A percentile compares a stretch with the other conserved stretches of the same genome.
Conservation (phyloP, 73 alveolate species). For the Chromera velia region DNA sequence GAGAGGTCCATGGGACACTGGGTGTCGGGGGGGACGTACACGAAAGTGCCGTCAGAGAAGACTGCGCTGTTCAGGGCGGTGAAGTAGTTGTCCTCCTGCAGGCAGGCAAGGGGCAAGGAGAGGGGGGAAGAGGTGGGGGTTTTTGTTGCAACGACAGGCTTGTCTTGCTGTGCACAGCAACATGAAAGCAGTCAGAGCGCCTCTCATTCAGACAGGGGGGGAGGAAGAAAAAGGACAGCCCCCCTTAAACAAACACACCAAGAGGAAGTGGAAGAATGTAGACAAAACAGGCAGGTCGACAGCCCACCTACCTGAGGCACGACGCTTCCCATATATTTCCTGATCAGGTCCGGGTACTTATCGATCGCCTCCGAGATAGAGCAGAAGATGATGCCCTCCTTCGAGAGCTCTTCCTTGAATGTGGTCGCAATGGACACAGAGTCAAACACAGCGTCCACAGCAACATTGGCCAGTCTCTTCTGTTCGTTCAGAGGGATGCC, state of each 20-base stretch:
- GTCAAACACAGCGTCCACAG: constrained; percentile 49
- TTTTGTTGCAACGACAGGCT: too few species aligned
- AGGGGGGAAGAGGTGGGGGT: too few species aligned
- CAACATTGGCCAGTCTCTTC: constrained; percentile 46
- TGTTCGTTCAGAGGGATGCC: constrained; percentile 45
- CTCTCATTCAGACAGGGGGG: too few species aligned
- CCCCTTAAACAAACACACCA: too few species aligned
- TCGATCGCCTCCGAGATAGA: constrained; percentile 39
- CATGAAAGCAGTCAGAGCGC: too few species aligned
- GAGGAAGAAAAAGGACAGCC: too few species aligned
- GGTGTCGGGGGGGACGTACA: constrained; percentile 44
- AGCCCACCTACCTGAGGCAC: constrained; percentile 17
- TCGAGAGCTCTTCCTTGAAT: constrained; percentile 29
- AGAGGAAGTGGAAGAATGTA: too few species aligned
- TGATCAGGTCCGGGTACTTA: constrained; percentile 37
- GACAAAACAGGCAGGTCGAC: too few species aligned
- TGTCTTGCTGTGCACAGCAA: too few species aligned
- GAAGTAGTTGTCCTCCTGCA: too few species aligned
- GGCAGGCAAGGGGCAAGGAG: too few species aligned
- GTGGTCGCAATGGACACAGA: constrained; percentile 43
- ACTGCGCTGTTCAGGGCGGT: constrained; percentile 23
- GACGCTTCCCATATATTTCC: constrained; percentile 40
- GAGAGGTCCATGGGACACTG: constrained; percentile 46
- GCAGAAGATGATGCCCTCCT: constrained; percentile 46
- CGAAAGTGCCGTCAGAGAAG: constrained; percentile 44